Percentiles rank a stretch among this genome's conserved stretches.
These are phyloP conservation scores for Apiotrichum veenhuisii DNA, from an alignment of 1,284 basidiomycete species.

Conservation along the genomic window DNA sequence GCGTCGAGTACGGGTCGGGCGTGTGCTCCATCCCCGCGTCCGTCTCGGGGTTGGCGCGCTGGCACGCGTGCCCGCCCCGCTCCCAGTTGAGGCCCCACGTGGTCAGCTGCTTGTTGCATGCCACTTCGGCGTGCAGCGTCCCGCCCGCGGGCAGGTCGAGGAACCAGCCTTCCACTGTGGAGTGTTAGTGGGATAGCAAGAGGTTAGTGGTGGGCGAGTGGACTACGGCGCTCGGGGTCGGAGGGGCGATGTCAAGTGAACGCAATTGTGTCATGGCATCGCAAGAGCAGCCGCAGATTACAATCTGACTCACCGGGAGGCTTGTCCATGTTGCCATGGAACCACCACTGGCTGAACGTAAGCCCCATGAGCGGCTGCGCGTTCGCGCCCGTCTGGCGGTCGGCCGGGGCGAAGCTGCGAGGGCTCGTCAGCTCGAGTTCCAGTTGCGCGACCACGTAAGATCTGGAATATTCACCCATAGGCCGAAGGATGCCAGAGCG, in stretches of 20 bases:
- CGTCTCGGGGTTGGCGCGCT: too few relatives aligned
- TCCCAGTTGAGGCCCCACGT: neutral
- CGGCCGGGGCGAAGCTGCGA: neutral
- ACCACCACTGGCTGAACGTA: conserved; percentile 64
- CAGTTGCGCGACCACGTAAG: too few relatives aligned
- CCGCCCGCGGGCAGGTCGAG: conserved; percentile 45
- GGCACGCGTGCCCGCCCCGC: neutral
- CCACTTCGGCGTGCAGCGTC: conserved; percentile 3
- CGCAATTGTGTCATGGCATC: too few relatives aligned
- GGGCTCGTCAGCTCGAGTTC: too few relatives aligned
- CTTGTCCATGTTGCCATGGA: conserved; percentile 49
- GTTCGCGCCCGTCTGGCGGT: neutral
- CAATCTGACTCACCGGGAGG: too few relatives aligned
- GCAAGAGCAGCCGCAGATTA: too few relatives aligned
- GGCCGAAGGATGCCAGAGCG: conserved; percentile 41
- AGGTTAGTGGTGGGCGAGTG: too few relatives aligned
- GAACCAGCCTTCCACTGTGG: conserved; percentile 8
- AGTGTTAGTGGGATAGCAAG: too few relatives aligned
- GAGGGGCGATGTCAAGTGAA: too few relatives aligned
- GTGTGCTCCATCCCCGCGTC: neutral
- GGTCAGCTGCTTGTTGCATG: conserved; percentile 7
- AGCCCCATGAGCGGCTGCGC: conserved; percentile 40
- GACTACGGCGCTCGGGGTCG: conserved; percentile 34
- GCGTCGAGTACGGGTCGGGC: neutral
- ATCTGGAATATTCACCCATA: conserved; percentile 45